Percentiles rank a stretch among this genome's conserved stretches.
phyloP scores from a whole-genome alignment of 2,329 filamentous ascomycete species.

The Epichloe typhina region DNA sequence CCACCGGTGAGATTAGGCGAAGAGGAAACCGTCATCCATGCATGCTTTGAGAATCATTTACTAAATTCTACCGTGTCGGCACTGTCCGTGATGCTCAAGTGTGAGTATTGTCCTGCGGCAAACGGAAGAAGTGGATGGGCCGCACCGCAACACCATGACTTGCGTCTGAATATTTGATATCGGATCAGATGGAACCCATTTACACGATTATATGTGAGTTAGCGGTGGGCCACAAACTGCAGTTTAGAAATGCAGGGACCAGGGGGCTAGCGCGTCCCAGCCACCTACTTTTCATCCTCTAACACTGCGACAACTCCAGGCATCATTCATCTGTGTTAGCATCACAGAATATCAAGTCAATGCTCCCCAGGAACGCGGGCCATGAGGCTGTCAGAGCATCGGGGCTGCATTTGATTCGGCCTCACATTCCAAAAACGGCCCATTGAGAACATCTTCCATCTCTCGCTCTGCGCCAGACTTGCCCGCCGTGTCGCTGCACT shows the following conservation, averaged over 20 bases:
- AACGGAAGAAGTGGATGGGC: background rate
- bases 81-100: too few species aligned
- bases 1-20: too few species aligned
- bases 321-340: conserved; percentile 1
- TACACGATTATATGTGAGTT: too few species aligned
- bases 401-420: too few species aligned
- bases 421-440: background rate
- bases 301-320: background rate
- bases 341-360: background rate
- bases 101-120: too few species aligned
- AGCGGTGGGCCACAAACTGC: too few species aligned
- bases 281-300: background rate
- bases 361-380: background rate
- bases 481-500: conserved; percentile 1
- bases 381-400: background rate
- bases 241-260: too few species aligned
- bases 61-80: too few species aligned
- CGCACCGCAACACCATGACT: background rate
- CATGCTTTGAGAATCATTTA: too few species aligned
- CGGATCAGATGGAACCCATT: too few species aligned
- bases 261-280: background rate
- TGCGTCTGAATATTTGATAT: too few species aligned
- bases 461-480: background rate
- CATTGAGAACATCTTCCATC: background rate
- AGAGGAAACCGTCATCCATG: too few species aligned